phyloP scores from a whole-genome alignment of 2,329 filamentous ascomycete species.

The Xylariaceae sp. region DNA sequence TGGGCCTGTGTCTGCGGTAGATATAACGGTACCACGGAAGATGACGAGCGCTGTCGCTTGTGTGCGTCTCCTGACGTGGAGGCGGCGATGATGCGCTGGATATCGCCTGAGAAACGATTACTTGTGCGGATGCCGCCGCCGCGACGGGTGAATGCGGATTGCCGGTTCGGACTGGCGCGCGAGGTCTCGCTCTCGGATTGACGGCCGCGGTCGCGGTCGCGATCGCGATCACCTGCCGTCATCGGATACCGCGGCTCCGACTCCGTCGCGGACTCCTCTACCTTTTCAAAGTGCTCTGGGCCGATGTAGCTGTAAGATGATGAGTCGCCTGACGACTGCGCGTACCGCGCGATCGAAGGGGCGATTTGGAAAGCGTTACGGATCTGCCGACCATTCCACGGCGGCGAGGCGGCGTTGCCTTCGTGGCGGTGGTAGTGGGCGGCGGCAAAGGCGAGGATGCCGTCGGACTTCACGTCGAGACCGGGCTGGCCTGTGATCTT shows the following conservation, averaged over 20 bases:
- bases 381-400: slow-evolving; percentile 27
- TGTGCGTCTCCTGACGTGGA: slow-evolving; percentile 16
- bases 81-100: slow-evolving; percentile 6
- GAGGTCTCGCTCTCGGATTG: slow-evolving; percentile 8
- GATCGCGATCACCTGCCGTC: background rate
- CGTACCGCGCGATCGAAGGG: slow-evolving; percentile 22
- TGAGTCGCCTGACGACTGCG: slow-evolving; percentile 1
- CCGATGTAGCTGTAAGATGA: slow-evolving; percentile 15
- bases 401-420: slow-evolving; percentile 9
- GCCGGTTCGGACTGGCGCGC: slow-evolving; percentile 13
- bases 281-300: slow-evolving; percentile 20
- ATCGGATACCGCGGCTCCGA: slow-evolving; percentile 8
- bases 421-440: slow-evolving; percentile 19
- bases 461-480: slow-evolving; percentile 17
- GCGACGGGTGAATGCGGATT: slow-evolving; percentile 11
- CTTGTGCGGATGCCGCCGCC: slow-evolving; percentile 9
- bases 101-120: slow-evolving; percentile 16
- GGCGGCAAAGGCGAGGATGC: slow-evolving; percentile 18
- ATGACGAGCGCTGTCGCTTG: slow-evolving; percentile 17
- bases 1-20: slow-evolving; percentile 11
- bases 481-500: slow-evolving; percentile 16
- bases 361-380: slow-evolving; percentile 27
- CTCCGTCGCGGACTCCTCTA: slow-evolving; percentile 15
- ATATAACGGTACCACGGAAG: slow-evolving; percentile 16
- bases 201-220: background rate